phyloP scores from a whole-genome alignment of 768 basidiomycete species.

The Imleria badia region DNA sequence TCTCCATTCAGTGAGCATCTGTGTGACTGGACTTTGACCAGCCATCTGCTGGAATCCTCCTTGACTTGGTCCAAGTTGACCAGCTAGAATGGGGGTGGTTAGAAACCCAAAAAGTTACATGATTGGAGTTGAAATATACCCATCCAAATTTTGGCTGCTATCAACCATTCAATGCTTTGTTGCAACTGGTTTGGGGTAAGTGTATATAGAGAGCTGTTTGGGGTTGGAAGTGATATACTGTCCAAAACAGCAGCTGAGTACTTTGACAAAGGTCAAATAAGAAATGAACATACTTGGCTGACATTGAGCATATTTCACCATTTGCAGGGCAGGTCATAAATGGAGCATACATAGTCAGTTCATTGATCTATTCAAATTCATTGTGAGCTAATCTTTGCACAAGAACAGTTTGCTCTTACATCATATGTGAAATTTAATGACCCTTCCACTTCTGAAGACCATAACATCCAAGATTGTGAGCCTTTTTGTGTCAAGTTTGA shows the following conservation, averaged over 20 bases:
- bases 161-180: background rate
- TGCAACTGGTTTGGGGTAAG: slow-evolving; percentile 1
- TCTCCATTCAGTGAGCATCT: slow-evolving; percentile 8
- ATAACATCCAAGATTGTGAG: slow-evolving; percentile 8
- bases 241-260: background rate
- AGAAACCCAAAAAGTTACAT: background rate
- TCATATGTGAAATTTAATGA: background rate
- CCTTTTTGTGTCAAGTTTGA: background rate
- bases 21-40: slow-evolving; percentile 4
- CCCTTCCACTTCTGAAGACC: background rate
- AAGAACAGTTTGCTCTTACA: background rate
- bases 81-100: background rate
- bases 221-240: background rate
- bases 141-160: slow-evolving; percentile 12
- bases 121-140: background rate
- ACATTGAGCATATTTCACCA: background rate
- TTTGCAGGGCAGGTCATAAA: background rate
- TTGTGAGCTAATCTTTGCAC: background rate
- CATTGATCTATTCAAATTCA: background rate
- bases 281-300: background rate
- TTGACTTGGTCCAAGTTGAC: background rate
- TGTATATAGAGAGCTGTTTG: background rate
- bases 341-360: background rate
- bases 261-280: too few relatives aligned
- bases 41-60: slow-evolving; percentile 1